Conservation (phyloP, 2,329 filamentous ascomycete species). For the Trichoderma aggressivum region DNA sequence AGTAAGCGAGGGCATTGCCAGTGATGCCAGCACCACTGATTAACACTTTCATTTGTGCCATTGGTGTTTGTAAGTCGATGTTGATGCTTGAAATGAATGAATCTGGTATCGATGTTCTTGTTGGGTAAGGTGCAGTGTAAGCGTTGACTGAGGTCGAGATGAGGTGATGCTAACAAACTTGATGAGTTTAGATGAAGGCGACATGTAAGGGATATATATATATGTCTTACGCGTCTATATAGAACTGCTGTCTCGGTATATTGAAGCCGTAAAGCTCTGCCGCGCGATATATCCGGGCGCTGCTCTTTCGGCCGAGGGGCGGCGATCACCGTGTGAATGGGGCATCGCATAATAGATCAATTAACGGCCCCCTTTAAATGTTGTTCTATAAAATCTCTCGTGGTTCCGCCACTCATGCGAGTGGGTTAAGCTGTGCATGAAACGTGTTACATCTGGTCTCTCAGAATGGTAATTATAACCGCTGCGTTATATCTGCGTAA, state of each 20-base stretch:
- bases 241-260: not conserved
- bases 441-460: not conserved
- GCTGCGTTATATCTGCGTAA: not conserved
- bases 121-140: not conserved
- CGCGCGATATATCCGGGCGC: not conserved
- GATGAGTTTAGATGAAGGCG: no score
- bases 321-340: not conserved
- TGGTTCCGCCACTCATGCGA: not conserved
- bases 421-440: not conserved
- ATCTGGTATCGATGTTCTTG: not conserved
- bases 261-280: not conserved
- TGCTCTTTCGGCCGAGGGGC: not conserved
- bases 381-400: not conserved
- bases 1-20: constrained; percentile 32
- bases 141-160: no score
- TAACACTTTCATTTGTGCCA: constrained; percentile 5
- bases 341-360: not conserved
- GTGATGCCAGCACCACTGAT: constrained; percentile 32
- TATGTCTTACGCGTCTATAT: not conserved
- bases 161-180: not conserved
- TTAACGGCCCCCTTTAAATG: not conserved
- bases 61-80: constrained; percentile 22
- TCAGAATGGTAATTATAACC: not conserved
- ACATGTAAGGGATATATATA: not conserved
- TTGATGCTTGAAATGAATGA: no score